Conservation (phyloP, 2,329 filamentous ascomycete species). For the Trichoderma aggressivum region DNA sequence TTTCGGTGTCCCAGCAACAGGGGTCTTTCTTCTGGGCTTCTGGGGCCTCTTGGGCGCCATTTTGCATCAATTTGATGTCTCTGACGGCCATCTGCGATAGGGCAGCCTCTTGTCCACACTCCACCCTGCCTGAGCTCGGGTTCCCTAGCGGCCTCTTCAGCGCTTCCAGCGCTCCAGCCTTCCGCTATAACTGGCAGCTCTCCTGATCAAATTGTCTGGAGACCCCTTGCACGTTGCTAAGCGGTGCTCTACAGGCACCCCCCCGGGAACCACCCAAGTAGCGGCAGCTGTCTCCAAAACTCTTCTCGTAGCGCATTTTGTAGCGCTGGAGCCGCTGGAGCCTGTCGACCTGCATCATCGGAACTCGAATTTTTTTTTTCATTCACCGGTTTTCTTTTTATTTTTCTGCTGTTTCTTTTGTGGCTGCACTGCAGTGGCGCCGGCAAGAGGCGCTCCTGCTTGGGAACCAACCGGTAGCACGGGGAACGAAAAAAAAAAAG, state of each 20-base stretch:
- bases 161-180: not conserved
- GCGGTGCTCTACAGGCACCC: slow-evolving; percentile 7
- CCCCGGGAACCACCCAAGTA: slow-evolving; percentile 2
- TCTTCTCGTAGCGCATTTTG: not conserved
- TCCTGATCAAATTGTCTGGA: slow-evolving; percentile 8
- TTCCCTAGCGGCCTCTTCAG: not conserved
- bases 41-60: not conserved
- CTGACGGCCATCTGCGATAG: not conserved
- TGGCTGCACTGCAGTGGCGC: slow-evolving; percentile 12
- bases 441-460: slow-evolving; percentile 6
- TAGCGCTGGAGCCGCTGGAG: not conserved
- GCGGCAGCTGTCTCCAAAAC: not conserved
- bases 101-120: not conserved
- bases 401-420: not conserved
- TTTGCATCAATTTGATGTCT: not conserved
- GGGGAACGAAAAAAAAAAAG: not conserved
- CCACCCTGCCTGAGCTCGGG: not conserved
- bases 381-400: not conserved
- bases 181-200: not conserved
- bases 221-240: slow-evolving; percentile 10
- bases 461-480: not conserved
- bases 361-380: not conserved
- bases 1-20: slow-evolving; percentile 15
- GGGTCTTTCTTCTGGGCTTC: not conserved
- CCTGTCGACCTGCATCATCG: not conserved